Base-by-base conservation (phyloP, 768 basidiomycete genomes). In the Boletus huronensis region DNA sequence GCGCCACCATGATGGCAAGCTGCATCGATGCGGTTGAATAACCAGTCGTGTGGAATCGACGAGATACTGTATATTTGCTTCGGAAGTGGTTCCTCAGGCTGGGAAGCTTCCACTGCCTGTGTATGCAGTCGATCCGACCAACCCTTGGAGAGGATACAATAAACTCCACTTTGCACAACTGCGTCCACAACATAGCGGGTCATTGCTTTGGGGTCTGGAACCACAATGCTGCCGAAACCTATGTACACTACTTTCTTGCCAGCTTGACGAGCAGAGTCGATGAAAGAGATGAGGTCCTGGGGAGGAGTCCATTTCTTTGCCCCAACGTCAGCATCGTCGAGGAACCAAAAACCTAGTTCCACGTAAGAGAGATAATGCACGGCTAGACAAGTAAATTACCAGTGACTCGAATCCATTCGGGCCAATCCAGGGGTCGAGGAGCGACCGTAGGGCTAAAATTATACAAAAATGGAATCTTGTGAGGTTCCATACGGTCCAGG, bases 1-100 rank as follows among this genome's bases (percentile, higher is more conserved):
- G 96, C 93, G 51, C 96, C 96, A 55, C 96, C 96, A 65, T 99
- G 96, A 75, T 99, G 96, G 59, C 95, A 97, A 17, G 93, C 93
- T n/a, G 93, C 96, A 66, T 95, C 90, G 55, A 99, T 93, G 42
- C 86, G 82, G 59, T 80, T 81, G 77, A 99, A 99, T 46, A 99
- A 72, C 96, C 96, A 99, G 68, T 98, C 93, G 59, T 96, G 94
- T 34, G 95, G 94, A 51, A 96, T 81, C 5, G 93, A 91, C 19
- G 85, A 78, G 55, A 98, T 87, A 1, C 85, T 75, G 68, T 90
- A 93, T 58, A 97, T 93, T 66, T 91, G 82, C 50, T 82, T 77
- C 25, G 91, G 89, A 41, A 91, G 68, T 6, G 87, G 79, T 57
- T 87, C 83, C 63, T 90, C 85, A 0, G 77, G 74, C 59, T 90